Evolutionary conservation across 2,329 filamentous ascomycete species (phyloP).

Genomic region (Cryphonectria naterciae): DNA sequence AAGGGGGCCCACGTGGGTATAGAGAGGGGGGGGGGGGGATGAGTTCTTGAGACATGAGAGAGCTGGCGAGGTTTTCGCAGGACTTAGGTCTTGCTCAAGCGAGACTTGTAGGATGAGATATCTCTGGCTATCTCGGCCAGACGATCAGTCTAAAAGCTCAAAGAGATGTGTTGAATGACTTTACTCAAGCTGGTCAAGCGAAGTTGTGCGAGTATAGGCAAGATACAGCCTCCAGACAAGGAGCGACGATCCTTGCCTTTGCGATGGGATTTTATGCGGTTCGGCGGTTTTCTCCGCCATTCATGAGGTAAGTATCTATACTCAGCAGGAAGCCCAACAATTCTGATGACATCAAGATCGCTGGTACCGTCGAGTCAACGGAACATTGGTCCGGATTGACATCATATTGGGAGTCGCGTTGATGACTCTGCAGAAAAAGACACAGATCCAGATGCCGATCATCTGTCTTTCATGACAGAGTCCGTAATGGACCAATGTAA

Average conservation of each 20-base stretch:
- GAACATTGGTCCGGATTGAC: not conserved
- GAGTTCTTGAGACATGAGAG: not conserved
- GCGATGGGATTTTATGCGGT: not conserved
- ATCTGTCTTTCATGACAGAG: not conserved
- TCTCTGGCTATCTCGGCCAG: not conserved
- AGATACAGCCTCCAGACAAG: not conserved
- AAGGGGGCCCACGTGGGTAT: not conserved
- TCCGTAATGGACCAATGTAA: conserved; percentile 4
- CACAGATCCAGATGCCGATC: conserved; percentile 4
- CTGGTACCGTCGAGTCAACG: not conserved
- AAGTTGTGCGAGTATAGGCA: not conserved
- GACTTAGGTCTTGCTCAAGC: not conserved
- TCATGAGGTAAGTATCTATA: not conserved
- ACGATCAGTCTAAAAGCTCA: not conserved
- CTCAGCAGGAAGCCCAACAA: not conserved
- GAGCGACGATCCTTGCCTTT: conserved; percentile 2
- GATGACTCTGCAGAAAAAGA: not conserved
- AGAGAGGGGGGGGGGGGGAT: not conserved
- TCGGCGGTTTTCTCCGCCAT: conserved; percentile 2
- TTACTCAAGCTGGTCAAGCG: not conserved
- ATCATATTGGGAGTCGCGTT: not conserved
- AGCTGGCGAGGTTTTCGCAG: not conserved
- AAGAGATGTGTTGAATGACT: not conserved
- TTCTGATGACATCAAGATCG: conserved; percentile 5
- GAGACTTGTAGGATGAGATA: not conserved